These are phyloP conservation scores for Anthracocystis walkeri DNA, from an alignment of 1,284 basidiomycete species.

Conservation along the genomic window DNA sequence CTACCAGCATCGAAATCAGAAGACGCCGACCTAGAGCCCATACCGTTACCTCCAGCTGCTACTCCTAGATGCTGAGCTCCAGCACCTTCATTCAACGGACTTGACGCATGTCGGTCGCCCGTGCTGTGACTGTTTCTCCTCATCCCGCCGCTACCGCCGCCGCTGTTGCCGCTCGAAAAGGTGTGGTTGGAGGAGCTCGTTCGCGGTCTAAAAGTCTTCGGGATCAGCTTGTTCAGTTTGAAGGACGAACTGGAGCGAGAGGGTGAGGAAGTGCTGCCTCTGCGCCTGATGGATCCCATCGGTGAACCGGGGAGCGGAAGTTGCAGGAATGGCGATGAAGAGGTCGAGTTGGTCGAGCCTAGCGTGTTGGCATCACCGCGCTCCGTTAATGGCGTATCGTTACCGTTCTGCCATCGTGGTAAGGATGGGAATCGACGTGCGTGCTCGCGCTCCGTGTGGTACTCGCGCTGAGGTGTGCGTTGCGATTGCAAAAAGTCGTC, in stretches of 20 bases:
- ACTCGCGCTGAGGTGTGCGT: slow-evolving; percentile 11
- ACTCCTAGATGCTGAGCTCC: too few species aligned
- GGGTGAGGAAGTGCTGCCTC: slow-evolving; percentile 15
- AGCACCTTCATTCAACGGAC: slow-evolving; percentile 3
- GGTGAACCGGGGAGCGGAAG: slow-evolving; percentile 6
- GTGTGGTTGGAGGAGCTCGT: slow-evolving; percentile 1
- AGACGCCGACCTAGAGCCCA: too few species aligned
- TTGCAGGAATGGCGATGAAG: slow-evolving; percentile 29
- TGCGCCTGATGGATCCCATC: not conserved
- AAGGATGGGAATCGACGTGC: slow-evolving; percentile 9
- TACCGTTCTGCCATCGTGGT: slow-evolving; percentile 4
- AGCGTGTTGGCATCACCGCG: slow-evolving; percentile 8
- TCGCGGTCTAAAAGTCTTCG: slow-evolving; percentile 18
- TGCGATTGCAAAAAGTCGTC: slow-evolving; percentile 17
- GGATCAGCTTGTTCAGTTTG: slow-evolving; percentile 44
- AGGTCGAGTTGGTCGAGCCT: not conserved
- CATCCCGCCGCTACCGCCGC: not conserved
- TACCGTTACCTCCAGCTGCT: too few species aligned
- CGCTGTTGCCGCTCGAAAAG: not conserved
- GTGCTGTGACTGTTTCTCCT: slow-evolving; percentile 9
- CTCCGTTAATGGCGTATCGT: slow-evolving; percentile 22
- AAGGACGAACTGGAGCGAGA: slow-evolving; percentile 28
- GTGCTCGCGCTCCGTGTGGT: not conserved
- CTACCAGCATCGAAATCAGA: too few species aligned
- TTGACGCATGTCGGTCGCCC: not conserved